These are phyloP conservation scores for Aureobasidium sp. DNA, from an alignment of 2,329 filamentous ascomycete species.

Conservation along the genomic window DNA sequence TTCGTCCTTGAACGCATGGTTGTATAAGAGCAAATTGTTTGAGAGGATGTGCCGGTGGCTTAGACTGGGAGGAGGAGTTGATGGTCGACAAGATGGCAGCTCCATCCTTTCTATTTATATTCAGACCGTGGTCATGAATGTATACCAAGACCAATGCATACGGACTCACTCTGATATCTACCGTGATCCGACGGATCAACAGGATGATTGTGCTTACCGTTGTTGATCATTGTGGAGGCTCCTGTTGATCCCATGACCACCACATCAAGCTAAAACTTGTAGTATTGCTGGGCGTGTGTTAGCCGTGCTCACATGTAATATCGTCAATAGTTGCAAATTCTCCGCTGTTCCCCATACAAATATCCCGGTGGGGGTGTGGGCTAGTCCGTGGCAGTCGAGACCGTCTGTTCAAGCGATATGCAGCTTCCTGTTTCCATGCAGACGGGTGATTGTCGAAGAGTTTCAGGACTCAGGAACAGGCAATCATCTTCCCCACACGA, in stretches of 20 bases:
- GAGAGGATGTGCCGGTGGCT: not conserved
- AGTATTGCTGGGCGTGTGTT: not conserved
- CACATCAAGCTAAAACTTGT: not conserved
- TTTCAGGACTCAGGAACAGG: slow-evolving; percentile 7
- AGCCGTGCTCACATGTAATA: not conserved
- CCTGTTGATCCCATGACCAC: not conserved
- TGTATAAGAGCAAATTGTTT: not conserved
- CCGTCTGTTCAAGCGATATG: not conserved
- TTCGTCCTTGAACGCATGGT: slow-evolving; percentile 7
- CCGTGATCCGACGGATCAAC: not conserved
- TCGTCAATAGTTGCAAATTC: not conserved
- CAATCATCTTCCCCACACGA: slow-evolving; percentile 1
- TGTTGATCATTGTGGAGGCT: not conserved
- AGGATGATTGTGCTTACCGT: slow-evolving; percentile 4
- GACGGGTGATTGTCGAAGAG: not conserved
- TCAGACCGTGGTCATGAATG: not conserved
- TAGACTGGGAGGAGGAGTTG: not conserved
- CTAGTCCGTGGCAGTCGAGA: not conserved
- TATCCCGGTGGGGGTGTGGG: not conserved
- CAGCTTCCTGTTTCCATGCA: not conserved
- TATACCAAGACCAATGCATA: not conserved
- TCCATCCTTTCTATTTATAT: not conserved
- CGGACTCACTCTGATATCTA: not conserved
- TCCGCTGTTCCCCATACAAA: not conserved
- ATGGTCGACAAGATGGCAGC: not conserved